phyloP scores from a whole-genome alignment of 257 asterid species.

The Solanum rostratum region DNA sequence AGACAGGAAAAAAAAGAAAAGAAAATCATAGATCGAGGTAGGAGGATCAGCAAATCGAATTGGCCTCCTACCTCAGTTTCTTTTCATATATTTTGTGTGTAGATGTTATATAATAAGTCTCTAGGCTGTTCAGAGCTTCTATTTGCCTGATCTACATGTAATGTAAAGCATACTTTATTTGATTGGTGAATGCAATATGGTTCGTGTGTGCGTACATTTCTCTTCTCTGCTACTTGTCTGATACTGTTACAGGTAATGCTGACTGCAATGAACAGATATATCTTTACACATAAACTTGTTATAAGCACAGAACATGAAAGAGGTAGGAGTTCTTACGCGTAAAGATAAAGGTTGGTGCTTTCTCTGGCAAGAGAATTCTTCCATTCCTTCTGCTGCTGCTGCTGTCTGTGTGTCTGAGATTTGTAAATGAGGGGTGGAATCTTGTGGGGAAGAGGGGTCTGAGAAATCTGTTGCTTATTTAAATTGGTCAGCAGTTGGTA shows the following conservation, averaged over 20 bases:
- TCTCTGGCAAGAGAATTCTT: slow-evolving; percentile 1
- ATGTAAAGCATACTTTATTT: slow-evolving; percentile 44
- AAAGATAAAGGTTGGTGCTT: not conserved
- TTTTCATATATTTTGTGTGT: slow-evolving; percentile 29
- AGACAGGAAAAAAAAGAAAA: slow-evolving; percentile 4
- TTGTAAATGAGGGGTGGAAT: slow-evolving; percentile 3
- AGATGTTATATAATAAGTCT: slow-evolving; percentile 47
- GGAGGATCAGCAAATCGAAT: slow-evolving; percentile 32
- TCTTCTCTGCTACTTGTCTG: slow-evolving; percentile 12
- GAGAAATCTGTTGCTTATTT: slow-evolving; percentile 23
- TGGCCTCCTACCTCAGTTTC: slow-evolving; percentile 22
- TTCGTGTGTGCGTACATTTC: slow-evolving; percentile 28
- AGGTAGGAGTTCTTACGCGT: not conserved
- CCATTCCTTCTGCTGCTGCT: not conserved
- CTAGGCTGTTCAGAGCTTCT: slow-evolving; percentile 21
- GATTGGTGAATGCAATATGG: slow-evolving; percentile 45
- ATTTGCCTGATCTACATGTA: slow-evolving; percentile 22
- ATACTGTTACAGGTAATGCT: not conserved
- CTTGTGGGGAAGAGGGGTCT: slow-evolving; percentile 34
- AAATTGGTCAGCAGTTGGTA: slow-evolving; percentile 43
- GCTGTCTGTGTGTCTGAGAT: not conserved
- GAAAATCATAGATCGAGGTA: slow-evolving; percentile 8
- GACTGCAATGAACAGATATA: not conserved
- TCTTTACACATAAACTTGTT: not conserved
- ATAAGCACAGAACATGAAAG: not conserved